Base-by-base conservation (phyloP, 805 yeast genomes). In the Yarrowia keelungensis region DNA sequence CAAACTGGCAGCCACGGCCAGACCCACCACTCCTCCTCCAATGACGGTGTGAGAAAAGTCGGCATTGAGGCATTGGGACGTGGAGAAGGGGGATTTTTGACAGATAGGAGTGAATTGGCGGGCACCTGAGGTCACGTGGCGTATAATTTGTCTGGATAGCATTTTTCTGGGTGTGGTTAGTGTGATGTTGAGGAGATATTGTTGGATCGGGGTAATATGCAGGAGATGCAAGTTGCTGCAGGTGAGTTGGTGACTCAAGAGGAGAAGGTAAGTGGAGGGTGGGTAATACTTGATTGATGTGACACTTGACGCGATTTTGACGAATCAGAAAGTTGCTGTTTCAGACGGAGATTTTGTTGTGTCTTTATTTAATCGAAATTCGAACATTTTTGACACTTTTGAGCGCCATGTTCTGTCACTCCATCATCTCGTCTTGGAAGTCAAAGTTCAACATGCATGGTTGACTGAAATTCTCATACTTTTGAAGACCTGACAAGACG, bases 11-110 rank as follows among this genome's bases (percentile, higher is more conserved):
- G 90, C 97, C 68, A 91, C 83, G 0, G 97, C 91, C 3, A 90
- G 80, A 0, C 97, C 97, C 1, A 91, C 92, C 0, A 85, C 90
- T 0, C 97, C 97, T 1, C 91, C 97, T 5, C 97, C 97, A 32
- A 91, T 80, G 0, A 91, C 85, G 0, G 87, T 86, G 75, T 90
- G 95, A 0, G 90, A 85, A 72, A 85, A 89, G 73, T 89, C 92
- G 0, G 78, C 71, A 2, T 22, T 19, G 26, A 5, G 35, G 22
- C 16, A 26, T 35, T 38, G 50, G 3, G 65, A 12, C 19, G 51
- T 19, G 14, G 59, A 53, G 9, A 53, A 53, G 59, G 3, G 32
- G 32, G 1, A 12, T 22, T 53, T 19, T 7, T 38, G 45, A 26
- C 32, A 26, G 7, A 26, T 2, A 0, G 32, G 32, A 5, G 32